phyloP scores from a whole-genome alignment of 768 basidiomycete genomes.

The Russula emetica region DNA sequence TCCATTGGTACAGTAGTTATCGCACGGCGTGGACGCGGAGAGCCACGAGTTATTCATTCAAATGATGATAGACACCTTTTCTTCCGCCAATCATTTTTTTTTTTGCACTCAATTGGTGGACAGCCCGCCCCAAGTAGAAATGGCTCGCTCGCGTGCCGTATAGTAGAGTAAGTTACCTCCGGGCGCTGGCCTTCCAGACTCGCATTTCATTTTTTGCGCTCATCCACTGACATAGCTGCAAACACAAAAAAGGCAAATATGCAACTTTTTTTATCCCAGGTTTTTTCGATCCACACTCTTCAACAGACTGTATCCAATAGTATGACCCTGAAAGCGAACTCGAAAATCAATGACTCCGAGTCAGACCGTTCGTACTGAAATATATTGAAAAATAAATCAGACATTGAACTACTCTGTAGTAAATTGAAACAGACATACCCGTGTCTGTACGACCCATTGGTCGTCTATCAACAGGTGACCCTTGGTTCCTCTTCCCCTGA shows the following conservation, averaged over 20 bases:
- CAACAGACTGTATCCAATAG: conserved; percentile 10
- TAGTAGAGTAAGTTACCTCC: not conserved
- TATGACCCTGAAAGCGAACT: not conserved
- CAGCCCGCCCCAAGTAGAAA: too few species aligned
- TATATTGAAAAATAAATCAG: not conserved
- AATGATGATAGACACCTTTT: too few species aligned
- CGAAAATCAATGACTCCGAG: too few species aligned
- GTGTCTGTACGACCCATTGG: conserved; percentile 15
- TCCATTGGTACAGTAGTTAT: too few species aligned
- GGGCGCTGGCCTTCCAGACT: not conserved
- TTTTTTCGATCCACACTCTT: not conserved
- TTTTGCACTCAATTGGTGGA: too few species aligned
- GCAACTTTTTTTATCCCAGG: too few species aligned
- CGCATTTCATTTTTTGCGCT: not conserved
- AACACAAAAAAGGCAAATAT: not conserved
- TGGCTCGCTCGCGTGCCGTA: too few species aligned
- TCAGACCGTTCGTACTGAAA: not conserved
- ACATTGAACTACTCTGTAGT: not conserved
- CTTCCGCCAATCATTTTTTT: too few species aligned
- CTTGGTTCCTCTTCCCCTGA: not conserved
- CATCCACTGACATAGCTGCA: not conserved
- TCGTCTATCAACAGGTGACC: conserved; percentile 15
- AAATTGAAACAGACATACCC: conserved; percentile 5
- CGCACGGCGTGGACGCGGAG: too few species aligned
- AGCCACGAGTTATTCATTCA: too few species aligned